phyloP scores from a whole-genome alignment of 2,329 filamentous ascomycete species.

The Phialophora expanda region DNA sequence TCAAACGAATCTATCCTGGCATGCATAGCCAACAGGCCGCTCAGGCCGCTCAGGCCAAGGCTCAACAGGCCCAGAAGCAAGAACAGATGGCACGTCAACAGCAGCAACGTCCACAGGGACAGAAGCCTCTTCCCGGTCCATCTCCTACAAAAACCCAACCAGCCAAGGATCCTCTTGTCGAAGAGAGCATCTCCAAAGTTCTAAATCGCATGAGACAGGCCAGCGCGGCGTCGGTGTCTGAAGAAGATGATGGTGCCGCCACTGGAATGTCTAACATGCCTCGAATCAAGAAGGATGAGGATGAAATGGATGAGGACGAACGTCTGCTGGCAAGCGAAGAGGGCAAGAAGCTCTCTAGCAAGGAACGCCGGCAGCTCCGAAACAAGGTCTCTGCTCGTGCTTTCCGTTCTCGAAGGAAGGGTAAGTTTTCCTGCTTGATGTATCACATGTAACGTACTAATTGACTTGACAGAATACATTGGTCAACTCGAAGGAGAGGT shows the following conservation, averaged over 20 bases:
- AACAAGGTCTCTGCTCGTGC: slow-evolving; percentile 99
- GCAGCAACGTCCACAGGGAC: slow-evolving; percentile 42
- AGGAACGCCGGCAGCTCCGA: slow-evolving; percentile 92
- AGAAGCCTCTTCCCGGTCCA: slow-evolving; percentile 38
- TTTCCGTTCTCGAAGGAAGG: slow-evolving; percentile 97
- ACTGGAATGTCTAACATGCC: slow-evolving; percentile 56
- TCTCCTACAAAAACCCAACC: slow-evolving; percentile 45
- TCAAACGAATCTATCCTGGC: slow-evolving; percentile 84
- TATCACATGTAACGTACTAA: slow-evolving; percentile 54
- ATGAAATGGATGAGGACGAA: slow-evolving; percentile 99
- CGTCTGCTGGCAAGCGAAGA: slow-evolving; percentile 92
- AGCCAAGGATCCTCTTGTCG: slow-evolving; percentile 70
- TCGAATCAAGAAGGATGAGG: slow-evolving; percentile 86
- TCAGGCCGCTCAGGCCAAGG: slow-evolving; percentile 76
- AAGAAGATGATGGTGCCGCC: slow-evolving; percentile 54
- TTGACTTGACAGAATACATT: slow-evolving; percentile 80
- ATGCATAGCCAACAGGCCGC: slow-evolving; percentile 91
- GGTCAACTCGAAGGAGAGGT: slow-evolving; percentile 90
- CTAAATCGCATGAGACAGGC: slow-evolving; percentile 87
- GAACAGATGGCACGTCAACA: slow-evolving; percentile 65
- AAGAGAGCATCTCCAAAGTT: slow-evolving; percentile 92
- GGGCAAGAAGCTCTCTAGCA: slow-evolving; percentile 98
- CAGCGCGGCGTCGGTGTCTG: slow-evolving; percentile 63
- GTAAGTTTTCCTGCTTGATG: slow-evolving; percentile 59
- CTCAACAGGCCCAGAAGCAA: slow-evolving; percentile 65